A percentile compares a stretch with the other conserved stretches of the same genome.
phyloP scores from a whole-genome alignment of 1,284 basidiomycete genomes.

The Cystobasidium slooffiae region DNA sequence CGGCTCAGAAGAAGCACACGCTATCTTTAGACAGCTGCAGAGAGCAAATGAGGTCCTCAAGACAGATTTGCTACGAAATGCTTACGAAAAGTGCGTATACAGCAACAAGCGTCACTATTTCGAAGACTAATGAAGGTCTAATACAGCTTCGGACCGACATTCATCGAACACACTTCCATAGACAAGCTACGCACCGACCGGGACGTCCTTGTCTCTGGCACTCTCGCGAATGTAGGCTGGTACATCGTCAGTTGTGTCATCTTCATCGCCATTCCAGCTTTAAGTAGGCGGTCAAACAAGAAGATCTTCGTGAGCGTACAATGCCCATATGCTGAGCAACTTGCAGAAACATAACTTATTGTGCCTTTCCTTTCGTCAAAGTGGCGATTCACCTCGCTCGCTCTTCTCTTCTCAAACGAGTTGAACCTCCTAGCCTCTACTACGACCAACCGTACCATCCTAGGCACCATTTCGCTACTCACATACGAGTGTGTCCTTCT shows the following conservation, averaged over 20 bases:
- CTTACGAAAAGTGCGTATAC: slow-evolving; percentile 37
- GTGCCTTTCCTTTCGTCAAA: neutral
- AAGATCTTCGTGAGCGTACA: slow-evolving; percentile 24
- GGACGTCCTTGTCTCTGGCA: slow-evolving; percentile 15
- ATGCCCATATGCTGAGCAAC: neutral
- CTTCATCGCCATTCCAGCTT: slow-evolving; percentile 27
- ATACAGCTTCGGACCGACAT: slow-evolving; percentile 27
- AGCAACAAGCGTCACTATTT: neutral
- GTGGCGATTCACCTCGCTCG: slow-evolving; percentile 34
- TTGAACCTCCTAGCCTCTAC: slow-evolving; percentile 25
- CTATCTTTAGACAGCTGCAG: slow-evolving; percentile 34
- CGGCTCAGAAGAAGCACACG: slow-evolving; percentile 38
- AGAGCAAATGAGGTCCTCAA: slow-evolving; percentile 40
- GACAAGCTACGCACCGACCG: slow-evolving; percentile 2
- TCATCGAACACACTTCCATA: neutral
- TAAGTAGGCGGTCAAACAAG: slow-evolving; percentile 21
- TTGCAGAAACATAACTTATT: neutral
- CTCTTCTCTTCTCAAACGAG: slow-evolving; percentile 20
- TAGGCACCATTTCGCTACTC: neutral
- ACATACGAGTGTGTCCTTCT: slow-evolving; percentile 23
- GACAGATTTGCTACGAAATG: slow-evolving; percentile 12
- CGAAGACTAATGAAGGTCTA: neutral
- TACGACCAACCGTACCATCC: slow-evolving; percentile 12
- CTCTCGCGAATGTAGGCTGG: slow-evolving; percentile 21
- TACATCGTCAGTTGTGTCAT: slow-evolving; percentile 29